Percentiles rank a stretch among this genome's conserved stretches.
Evolutionary conservation across 2,329 filamentous ascomycete species (phyloP).

Genomic region (Daldinia sp.): DNA sequence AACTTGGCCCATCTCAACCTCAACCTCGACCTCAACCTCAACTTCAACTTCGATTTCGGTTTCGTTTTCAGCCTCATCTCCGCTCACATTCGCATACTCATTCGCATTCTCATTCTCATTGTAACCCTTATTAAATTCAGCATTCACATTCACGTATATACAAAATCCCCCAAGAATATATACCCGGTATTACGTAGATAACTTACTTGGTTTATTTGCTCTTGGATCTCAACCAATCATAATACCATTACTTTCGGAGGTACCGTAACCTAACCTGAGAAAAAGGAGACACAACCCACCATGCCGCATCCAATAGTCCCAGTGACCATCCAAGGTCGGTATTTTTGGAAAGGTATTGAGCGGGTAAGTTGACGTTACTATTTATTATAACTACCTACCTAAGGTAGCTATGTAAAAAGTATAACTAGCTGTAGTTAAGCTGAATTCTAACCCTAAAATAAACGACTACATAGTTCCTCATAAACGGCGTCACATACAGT

Average conservation of each 20-base stretch:
- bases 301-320: constrained; percentile 37
- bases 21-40: constrained; percentile 4
- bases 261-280: not conserved
- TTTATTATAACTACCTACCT: not conserved
- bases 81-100: not conserved
- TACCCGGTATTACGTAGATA: constrained; percentile 1
- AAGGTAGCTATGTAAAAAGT: no score
- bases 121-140: not conserved
- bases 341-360: constrained; percentile 41
- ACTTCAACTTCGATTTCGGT: not conserved
- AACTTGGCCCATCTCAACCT: constrained; percentile 1
- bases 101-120: not conserved
- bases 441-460: not conserved
- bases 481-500: constrained; percentile 46
- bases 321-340: constrained; percentile 41
- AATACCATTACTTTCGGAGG: not conserved
- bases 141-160: not conserved
- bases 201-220: not conserved
- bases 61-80: not conserved
- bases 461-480: constrained; percentile 41
- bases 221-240: constrained; percentile 1
- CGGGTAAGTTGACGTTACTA: constrained; percentile 34
- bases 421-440: not conserved
- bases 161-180: not conserved
- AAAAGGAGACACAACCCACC: constrained; percentile 5